Evolutionary conservation across 2,329 filamentous ascomycete genomes (phyloP).

Genomic region (Venturia pyrina): DNA sequence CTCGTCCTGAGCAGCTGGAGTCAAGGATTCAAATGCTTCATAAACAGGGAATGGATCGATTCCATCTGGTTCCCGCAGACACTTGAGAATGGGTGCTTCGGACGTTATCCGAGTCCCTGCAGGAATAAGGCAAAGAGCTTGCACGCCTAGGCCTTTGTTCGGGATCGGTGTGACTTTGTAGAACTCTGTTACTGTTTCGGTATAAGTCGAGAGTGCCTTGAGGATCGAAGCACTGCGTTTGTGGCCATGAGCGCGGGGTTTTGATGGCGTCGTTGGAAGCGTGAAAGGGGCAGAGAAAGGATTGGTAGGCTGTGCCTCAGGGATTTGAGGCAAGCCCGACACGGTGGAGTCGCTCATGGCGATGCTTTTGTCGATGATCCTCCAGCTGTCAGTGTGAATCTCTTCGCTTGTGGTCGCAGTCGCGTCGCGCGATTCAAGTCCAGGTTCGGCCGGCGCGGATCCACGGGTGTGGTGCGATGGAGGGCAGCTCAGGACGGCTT

Average conservation of each 20-base stretch:
- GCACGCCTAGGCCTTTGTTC: conserved; percentile 33
- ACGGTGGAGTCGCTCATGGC: background rate
- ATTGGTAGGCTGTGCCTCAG: background rate
- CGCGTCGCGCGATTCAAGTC: background rate
- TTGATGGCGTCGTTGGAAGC: background rate
- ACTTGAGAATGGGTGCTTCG: conserved; percentile 7
- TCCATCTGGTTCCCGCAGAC: conserved; percentile 2
- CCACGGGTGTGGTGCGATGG: background rate
- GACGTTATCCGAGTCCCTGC: conserved; percentile 27
- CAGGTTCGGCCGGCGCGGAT: background rate
- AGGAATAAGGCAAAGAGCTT: conserved; percentile 27
- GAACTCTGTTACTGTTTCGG: background rate
- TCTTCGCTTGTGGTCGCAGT: background rate
- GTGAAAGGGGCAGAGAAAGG: background rate
- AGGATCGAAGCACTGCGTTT: background rate
- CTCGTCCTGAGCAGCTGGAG: background rate
- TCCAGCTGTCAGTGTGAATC: background rate
- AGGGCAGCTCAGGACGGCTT: background rate
- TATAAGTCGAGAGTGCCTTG: background rate
- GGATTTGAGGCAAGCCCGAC: background rate
- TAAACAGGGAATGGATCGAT: conserved; percentile 10
- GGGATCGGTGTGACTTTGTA: conserved; percentile 17
- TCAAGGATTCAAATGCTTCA: conserved; percentile 8
- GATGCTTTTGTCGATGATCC: background rate
- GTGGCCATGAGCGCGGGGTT: background rate